A percentile compares a stretch with the other conserved stretches of the same genome.
Conservation (phyloP, 345 rosid species). For the Arabidopsis suecica region DNA sequence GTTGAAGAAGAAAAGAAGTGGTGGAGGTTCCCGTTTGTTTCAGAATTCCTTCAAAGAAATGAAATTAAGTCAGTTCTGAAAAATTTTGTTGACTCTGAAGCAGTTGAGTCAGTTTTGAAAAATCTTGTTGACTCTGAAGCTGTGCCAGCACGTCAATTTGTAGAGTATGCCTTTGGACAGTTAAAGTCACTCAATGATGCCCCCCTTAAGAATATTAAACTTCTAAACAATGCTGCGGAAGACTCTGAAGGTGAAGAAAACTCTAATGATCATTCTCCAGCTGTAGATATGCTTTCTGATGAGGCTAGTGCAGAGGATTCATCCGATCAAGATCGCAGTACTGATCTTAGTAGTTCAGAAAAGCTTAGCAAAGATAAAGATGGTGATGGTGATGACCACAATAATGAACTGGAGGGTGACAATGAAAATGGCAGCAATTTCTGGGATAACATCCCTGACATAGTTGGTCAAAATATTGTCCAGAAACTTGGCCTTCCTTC, state of each 20-base stretch:
- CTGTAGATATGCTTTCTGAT: slow-evolving; percentile 45
- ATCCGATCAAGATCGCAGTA: slow-evolving; percentile 32
- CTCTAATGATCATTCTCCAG: slow-evolving; percentile 32
- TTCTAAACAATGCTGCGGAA: slow-evolving; percentile 40
- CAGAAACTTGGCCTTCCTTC: slow-evolving; percentile 72
- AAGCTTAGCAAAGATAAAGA: slow-evolving; percentile 38
- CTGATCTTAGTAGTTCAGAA: slow-evolving; percentile 36
- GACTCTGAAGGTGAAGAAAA: slow-evolving; percentile 41
- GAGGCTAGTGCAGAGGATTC: slow-evolving; percentile 42
- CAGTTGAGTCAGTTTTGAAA: slow-evolving; percentile 66
- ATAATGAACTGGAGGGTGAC: slow-evolving; percentile 40
- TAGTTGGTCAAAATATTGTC: slow-evolving; percentile 66
- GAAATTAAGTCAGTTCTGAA: slow-evolving; percentile 71
- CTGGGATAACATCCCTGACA: slow-evolving; percentile 71
- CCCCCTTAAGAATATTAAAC: slow-evolving; percentile 47
- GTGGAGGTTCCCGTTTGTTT: slow-evolving; percentile 80
- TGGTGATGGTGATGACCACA: slow-evolving; percentile 38
- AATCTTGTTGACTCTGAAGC: slow-evolving; percentile 66
- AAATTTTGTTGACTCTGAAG: slow-evolving; percentile 63
- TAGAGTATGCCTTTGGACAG: slow-evolving; percentile 89
- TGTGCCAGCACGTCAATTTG: slow-evolving; percentile 84
- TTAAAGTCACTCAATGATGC: slow-evolving; percentile 73
- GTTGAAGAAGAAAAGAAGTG: slow-evolving; percentile 78
- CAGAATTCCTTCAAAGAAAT: slow-evolving; percentile 66
- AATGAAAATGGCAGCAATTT: slow-evolving; percentile 50